Evolutionary conservation across 306 rosid genomes (phyloP).

Genomic region (Ammopiptanthus mongolicus): DNA sequence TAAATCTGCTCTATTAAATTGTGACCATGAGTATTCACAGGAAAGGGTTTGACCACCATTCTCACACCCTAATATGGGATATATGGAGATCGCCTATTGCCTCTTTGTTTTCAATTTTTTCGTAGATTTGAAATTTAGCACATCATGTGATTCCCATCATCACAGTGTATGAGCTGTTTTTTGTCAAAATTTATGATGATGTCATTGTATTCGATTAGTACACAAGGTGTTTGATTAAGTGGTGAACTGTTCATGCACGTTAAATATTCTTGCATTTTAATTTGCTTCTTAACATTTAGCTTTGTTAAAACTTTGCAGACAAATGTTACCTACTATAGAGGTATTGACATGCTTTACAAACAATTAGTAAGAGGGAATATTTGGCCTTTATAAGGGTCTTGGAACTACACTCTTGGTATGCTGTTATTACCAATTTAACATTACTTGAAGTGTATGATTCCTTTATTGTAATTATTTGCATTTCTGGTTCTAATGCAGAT

Average conservation of each 20-base stretch:
- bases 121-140: no score
- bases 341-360: slow-evolving; percentile 76
- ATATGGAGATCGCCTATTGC: no score
- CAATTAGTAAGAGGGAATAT: slow-evolving; percentile 85
- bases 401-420: slow-evolving; percentile 96
- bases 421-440: slow-evolving; percentile 7
- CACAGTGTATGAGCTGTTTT: no score
- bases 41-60: no score
- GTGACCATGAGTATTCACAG: no score
- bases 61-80: no score
- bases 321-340: slow-evolving; percentile 66
- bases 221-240: slow-evolving; percentile 4
- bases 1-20: no score
- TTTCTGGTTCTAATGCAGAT: slow-evolving; percentile 48
- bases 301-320: slow-evolving; percentile 57
- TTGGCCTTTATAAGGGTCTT: no score
- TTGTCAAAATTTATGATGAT: no score
- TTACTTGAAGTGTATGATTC: not conserved
- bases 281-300: slow-evolving; percentile 7
- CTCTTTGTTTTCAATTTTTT: no score
- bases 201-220: no score
- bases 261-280: not conserved
- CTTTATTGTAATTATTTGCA: slow-evolving; percentile 11
- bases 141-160: no score
- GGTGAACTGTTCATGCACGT: not conserved